Evolutionary conservation across 345 rosid genomes (phyloP).

Genomic region (Pelargonium nanum): DNA sequence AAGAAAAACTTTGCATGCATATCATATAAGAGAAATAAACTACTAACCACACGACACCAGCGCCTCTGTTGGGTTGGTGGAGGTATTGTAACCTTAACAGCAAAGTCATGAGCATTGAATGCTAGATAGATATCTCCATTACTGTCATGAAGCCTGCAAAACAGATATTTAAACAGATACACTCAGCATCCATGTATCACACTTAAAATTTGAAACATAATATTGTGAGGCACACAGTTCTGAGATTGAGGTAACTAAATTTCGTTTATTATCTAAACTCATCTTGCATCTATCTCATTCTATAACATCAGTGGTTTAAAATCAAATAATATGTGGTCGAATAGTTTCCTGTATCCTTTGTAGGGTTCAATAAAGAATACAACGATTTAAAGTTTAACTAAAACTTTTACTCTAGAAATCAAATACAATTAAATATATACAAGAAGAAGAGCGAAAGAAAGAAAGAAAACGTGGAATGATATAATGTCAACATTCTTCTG

Average conservation of each 20-base stretch:
- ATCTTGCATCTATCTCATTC: background rate
- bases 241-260: background rate
- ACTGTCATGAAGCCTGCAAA: conserved; percentile 60
- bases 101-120: conserved; percentile 66
- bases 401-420: too few species aligned
- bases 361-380: too few species aligned
- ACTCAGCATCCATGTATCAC: background rate
- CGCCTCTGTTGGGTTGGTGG: conserved; percentile 39
- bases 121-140: conserved; percentile 57
- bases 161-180: conserved; percentile 2
- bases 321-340: background rate
- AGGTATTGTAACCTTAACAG: conserved; percentile 55
- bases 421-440: too few species aligned
- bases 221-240: too few species aligned
- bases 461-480: too few species aligned
- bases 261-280: background rate
- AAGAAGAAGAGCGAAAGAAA: too few species aligned
- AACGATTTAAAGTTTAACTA: too few species aligned
- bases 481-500: too few species aligned
- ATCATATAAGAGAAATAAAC: background rate
- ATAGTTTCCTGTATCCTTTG: background rate
- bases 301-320: background rate
- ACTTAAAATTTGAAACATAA: too few species aligned
- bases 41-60: conserved; percentile 87
- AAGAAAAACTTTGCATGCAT: background rate